Base-by-base conservation (phyloP, 179 eudicot species). In the Spergularia azorica region DNA sequence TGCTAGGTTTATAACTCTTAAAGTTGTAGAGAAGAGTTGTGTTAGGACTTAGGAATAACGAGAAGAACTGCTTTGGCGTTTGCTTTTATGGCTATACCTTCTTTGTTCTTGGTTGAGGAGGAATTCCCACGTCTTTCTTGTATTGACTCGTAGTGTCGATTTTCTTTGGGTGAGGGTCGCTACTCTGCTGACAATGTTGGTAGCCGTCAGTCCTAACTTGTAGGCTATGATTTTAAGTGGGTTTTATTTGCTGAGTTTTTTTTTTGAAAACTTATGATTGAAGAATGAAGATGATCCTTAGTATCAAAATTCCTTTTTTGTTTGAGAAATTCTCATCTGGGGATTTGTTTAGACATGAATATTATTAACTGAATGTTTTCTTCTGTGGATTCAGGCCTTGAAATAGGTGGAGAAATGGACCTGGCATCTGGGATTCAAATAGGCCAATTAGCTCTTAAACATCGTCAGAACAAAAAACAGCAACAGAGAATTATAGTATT, bases 401-500 rank as follows among this genome's bases (percentile, higher is more conserved):
- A 93, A 72, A 86, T 95, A 21, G 97, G 99, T 52, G 97, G 98
- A 70, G 97, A 93, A 86, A 89, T 92, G 91, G 90, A 95, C 88
- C 83, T 95, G 88, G 97, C 98, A 1, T 91, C 98, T 59, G 99
- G 97, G 71, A 93, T 95, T 78, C 98, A 93, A 79, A 92, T 95
- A 68, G 99, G 97, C 9, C 98, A 95, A 72, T 84, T 93, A 84
- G 99, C 99, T 71, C 91, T 95, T 57, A 95, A 93, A 79, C 97
- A 95, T 83, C 95, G 98, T 56, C 99, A 90, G 79, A 95, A 95
- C 82, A 95, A 95, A 82, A 95, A 93, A 78, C 98, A 95, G 74
- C 98, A 93, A 73, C 98, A 95, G 66, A 90, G 97, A 83, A 93
- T 95, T n/a, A 91, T 95, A 48, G 97, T 95, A 58, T 95, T 95